Percentiles rank a stretch among this genome's conserved stretches.
Conservation (phyloP, 164 flowering plant species). For the Sedum album region DNA sequence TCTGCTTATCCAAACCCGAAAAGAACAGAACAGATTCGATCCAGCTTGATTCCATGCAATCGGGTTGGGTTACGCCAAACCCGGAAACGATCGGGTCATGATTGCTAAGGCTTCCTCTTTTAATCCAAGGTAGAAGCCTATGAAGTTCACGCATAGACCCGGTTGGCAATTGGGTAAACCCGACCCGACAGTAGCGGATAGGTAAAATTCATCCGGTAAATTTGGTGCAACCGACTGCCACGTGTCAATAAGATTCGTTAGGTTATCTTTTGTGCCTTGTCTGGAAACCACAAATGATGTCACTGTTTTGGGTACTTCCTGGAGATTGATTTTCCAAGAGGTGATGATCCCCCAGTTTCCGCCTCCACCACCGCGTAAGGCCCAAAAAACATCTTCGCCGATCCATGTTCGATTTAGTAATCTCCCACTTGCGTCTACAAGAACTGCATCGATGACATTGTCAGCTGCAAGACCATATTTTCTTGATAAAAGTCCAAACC, state of each 20-base stretch:
- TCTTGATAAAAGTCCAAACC: slow-evolving; percentile 39
- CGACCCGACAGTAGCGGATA: slow-evolving; percentile 33
- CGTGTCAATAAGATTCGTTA: slow-evolving; percentile 25
- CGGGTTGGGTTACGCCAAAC: slow-evolving; percentile 23
- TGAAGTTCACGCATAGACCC: slow-evolving; percentile 32
- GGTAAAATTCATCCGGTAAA: slow-evolving; percentile 23
- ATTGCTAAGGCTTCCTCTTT: slow-evolving; percentile 18
- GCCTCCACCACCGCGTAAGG: slow-evolving; percentile 55
- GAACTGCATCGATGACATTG: slow-evolving; percentile 40
- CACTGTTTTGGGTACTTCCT: slow-evolving; percentile 27
- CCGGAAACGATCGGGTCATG: slow-evolving; percentile 24
- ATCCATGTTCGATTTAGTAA: slow-evolving; percentile 26
- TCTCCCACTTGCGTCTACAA: slow-evolving; percentile 29
- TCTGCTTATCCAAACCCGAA: slow-evolving; percentile 23
- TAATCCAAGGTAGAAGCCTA: slow-evolving; percentile 36
- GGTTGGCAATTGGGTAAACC: slow-evolving; percentile 17
- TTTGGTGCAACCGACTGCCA: slow-evolving; percentile 41
- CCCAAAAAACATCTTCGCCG: slow-evolving; percentile 63
- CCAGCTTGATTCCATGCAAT: slow-evolving; percentile 45
- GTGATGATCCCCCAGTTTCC: slow-evolving; percentile 38
- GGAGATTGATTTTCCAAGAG: slow-evolving; percentile 39
- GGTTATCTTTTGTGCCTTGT: slow-evolving; percentile 16
- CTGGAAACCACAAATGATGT: slow-evolving; percentile 28
- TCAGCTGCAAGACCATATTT: slow-evolving; percentile 55
- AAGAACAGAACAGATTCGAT: slow-evolving; percentile 44